Conservation (phyloP, 805 yeast genomes). For the Candida adriatica region DNA sequence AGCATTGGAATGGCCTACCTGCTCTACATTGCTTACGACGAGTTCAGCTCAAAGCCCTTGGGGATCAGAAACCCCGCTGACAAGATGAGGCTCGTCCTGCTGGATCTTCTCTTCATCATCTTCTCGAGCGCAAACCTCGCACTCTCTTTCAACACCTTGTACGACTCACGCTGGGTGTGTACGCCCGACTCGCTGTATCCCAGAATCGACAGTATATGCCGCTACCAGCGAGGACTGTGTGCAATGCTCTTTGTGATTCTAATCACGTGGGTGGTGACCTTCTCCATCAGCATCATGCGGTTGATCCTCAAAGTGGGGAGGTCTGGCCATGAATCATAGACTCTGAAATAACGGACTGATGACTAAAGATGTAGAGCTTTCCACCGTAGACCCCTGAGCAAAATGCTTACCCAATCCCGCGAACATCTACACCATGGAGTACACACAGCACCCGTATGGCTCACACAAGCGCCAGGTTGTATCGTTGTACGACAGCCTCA, state of each 20-base stretch:
- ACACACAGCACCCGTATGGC: too few relatives aligned
- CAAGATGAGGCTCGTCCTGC: constrained; percentile 71
- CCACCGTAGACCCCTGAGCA: too few relatives aligned
- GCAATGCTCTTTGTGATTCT: constrained; percentile 72
- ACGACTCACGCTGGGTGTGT: constrained; percentile 81
- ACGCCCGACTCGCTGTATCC: constrained; percentile 22
- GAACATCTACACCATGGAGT: too few relatives aligned
- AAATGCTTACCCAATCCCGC: too few relatives aligned
- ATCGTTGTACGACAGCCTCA: constrained; percentile 10
- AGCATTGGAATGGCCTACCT: constrained; percentile 71
- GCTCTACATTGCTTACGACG: constrained; percentile 81
- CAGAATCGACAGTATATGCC: constrained; percentile 51
- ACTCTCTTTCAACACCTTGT: constrained; percentile 75
- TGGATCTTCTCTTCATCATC: constrained; percentile 82
- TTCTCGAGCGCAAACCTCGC: constrained; percentile 85
- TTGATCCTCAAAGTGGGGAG: constrained; percentile 70
- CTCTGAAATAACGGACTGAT: too few relatives aligned
- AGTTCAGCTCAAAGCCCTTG: constrained; percentile 84
- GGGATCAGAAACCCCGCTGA: constrained; percentile 83
- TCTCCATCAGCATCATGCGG: constrained; percentile 74
- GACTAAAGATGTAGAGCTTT: too few relatives aligned
- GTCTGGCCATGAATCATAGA: too few relatives aligned
- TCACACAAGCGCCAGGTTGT: constrained; percentile 12
- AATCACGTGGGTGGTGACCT: constrained; percentile 79
- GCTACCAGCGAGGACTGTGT: constrained; percentile 70